Base-by-base conservation (phyloP, 164 flowering plant genomes). In the Macadamia tetraphylla region DNA sequence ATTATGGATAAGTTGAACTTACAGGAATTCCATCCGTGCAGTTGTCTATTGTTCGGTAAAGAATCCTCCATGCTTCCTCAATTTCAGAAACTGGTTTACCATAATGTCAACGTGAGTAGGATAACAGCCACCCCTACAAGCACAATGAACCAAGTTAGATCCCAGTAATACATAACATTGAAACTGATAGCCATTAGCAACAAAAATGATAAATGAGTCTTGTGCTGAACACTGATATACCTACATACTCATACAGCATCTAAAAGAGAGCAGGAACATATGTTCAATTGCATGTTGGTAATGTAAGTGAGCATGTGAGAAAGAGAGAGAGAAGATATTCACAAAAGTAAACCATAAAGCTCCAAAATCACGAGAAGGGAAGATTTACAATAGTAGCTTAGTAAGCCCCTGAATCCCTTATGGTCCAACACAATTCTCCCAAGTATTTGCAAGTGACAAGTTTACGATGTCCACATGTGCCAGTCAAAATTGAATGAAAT, bases 21-120 rank as follows among this genome's bases (percentile, higher is more conserved):
- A 91, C 98, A 64, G 97, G 95, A 60, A 94, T 84, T 71, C 92
- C 92, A 81, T 94, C 98, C 7, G 92, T 87, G 69, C 97, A 94
- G 69, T 91, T 91, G 86, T 91, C 91, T 52, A 94, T 80, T n/a
- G 97, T 87, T 61, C 56, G 82, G 75, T 88, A 81, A 60, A 94
- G 94, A 81, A 94, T 90, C 59, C 87, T 78, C 99, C 99, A 94
- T 67, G 97, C 97, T 67, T 76, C 84, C 68, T 87, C 94, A 67
- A 77, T 75, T 73, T 82, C 83, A 65, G 75, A 70, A 78, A 81
- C 77, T 53, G 82, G 71, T 85, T 89, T 87, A 56, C 97, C 97
- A 80, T 92, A 94, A 43, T 97, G 85, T 70, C 97, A 83, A 29
- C 46, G 80, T 42, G 96, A 75, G 74, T 94, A 94, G 63, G 77